Evolutionary conservation across 1,284 basidiomycete genomes (phyloP), one percentile per base, ranked within the genome.

Genomic region (Ustilago trichophora): DNA sequence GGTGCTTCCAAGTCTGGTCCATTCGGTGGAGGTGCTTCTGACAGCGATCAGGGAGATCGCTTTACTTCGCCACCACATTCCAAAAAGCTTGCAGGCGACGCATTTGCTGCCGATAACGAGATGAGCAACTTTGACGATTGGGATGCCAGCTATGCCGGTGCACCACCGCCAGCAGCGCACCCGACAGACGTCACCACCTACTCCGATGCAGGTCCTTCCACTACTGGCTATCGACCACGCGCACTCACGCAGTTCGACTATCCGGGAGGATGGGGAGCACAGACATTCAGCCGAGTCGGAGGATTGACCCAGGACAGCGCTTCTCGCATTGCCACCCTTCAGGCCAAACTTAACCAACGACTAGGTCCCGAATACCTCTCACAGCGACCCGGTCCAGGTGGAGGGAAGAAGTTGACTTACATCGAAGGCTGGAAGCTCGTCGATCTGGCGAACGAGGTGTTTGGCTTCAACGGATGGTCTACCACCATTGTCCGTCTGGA

Each of bases 391-490:
- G 94, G 94, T 3, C 92, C 91, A 0, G 89, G 89, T 7, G 77
- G 77, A n/a, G 57, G 72, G 27, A 60, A 59, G 13, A 96, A 94
- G 82, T 84, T 98, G 50, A 94, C 91, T 8, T 98, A 98, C 78
- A 89, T 92, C 3, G 95, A 98, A 81, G 96, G 95, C 0, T 98
- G 94, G 93, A 94, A 93, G 83, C 71, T 70, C 9, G 72, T 75
- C 21, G 71, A 76, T 22, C 55, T 98, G 21, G 95, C 95, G 1
- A 98, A 98, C 81, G 94, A 98, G 75, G 91, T 98, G 31, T 98
- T 98, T 83, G 95, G 95, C 1, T 97, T 93, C 84, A 94, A 98
- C 68, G 96, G 96, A 10, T 98, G 95, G 95, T 92, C 90, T 47
- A 92, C 93, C 3, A 91, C 84, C 50, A 86, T 98, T 43, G 87